phyloP scores from a whole-genome alignment of 129 eudicot species.

The Centrapalus pauciflorus region DNA sequence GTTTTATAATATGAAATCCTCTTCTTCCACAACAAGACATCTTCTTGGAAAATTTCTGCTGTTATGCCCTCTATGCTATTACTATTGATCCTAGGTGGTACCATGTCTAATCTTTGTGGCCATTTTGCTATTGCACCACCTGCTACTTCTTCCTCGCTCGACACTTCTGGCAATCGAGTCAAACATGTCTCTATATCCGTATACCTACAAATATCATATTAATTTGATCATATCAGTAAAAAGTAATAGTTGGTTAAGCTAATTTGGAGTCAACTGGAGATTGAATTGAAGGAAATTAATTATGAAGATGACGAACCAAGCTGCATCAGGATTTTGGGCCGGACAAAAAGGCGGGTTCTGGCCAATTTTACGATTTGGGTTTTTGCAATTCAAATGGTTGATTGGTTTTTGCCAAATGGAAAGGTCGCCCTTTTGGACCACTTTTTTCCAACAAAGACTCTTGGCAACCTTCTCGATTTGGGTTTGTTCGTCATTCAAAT shows the following conservation, averaged over 20 bases:
- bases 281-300: neutral
- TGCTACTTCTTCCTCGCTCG: conserved; percentile 46
- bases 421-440: conserved; percentile 68
- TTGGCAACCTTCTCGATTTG: conserved; percentile 69
- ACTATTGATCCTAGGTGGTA: conserved; percentile 74
- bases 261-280: neutral
- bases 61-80: conserved; percentile 58
- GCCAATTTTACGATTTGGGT: conserved; percentile 17
- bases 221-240: neutral
- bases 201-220: conserved; percentile 64
- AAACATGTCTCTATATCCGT: conserved; percentile 76
- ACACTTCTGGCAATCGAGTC: conserved; percentile 79
- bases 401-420: conserved; percentile 88
- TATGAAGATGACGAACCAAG: conserved; percentile 62
- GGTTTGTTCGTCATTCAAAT: conserved; percentile 74
- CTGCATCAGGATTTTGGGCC: conserved; percentile 54
- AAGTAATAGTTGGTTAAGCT: neutral
- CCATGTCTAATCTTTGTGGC: conserved; percentile 66
- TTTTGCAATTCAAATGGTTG: conserved; percentile 70
- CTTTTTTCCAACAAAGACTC: conserved; percentile 89
- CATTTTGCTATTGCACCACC: conserved; percentile 82
- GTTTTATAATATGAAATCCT: conserved; percentile 73
- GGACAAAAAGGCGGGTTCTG: conserved; percentile 63
- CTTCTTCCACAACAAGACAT: conserved; percentile 53
- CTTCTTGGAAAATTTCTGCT: conserved; percentile 47